phyloP scores from a whole-genome alignment of 225 moss, liverwort and hornwort species.

The Marchantia polymorpha region DNA sequence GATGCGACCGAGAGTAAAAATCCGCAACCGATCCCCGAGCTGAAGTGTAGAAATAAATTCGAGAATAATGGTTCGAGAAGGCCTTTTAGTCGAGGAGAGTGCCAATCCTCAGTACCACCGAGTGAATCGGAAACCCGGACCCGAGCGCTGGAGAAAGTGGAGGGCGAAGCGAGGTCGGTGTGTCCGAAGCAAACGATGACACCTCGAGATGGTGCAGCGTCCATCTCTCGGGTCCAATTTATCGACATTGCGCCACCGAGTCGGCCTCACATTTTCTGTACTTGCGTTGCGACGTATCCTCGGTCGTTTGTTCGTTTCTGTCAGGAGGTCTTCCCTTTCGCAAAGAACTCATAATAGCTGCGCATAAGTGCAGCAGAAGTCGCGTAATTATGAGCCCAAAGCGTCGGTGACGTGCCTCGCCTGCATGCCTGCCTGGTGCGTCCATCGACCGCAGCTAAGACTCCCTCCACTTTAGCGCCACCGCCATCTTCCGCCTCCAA shows the following conservation, averaged over 20 bases:
- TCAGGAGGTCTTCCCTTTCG: background rate
- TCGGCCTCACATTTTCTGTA: background rate
- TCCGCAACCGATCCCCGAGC: too few relatives aligned
- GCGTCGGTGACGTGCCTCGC: background rate
- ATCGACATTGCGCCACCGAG: background rate
- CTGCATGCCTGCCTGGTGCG: background rate
- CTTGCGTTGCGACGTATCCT: background rate
- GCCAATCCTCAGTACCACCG: background rate
- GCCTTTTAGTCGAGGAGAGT: background rate
- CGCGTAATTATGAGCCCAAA: background rate
- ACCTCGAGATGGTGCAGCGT: background rate
- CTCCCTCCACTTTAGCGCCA: background rate
- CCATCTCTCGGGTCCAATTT: background rate
- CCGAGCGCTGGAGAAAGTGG: background rate
- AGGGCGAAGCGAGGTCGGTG: background rate
- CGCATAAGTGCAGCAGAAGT: background rate
- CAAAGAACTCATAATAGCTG: background rate
- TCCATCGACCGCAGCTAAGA: background rate
- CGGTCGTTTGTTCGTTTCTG: background rate
- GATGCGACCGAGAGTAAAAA: background rate
- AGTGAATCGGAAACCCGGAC: background rate
- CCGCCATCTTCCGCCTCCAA: background rate
- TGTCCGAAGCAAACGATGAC: background rate
- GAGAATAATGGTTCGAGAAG: background rate
- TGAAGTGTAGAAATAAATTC: background rate